A percentile compares a stretch with the other conserved stretches of the same genome.
Evolutionary conservation across 2,329 filamentous ascomycete species (phyloP).

Genomic region (Capronia americana): DNA sequence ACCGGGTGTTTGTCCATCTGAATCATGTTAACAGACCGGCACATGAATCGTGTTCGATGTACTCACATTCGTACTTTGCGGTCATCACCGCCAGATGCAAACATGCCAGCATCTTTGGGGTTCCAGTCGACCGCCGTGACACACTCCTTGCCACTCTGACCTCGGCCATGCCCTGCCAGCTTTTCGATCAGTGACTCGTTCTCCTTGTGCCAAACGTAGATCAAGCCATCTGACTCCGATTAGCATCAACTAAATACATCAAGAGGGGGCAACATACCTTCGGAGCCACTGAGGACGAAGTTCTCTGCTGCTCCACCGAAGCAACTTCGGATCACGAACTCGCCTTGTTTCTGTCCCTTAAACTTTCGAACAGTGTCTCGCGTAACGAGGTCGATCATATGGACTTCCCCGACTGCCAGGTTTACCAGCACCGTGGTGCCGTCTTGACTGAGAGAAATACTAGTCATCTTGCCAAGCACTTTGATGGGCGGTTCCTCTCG

Average conservation of each 20-base stretch:
- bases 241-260: conserved; percentile 36
- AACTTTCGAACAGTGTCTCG: conserved; percentile 76
- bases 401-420: conserved; percentile 75
- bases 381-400: conserved; percentile 77
- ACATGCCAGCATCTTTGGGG: conserved; percentile 78
- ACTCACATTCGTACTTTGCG: conserved; percentile 81
- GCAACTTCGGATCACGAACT: conserved; percentile 78
- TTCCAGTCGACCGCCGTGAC: conserved; percentile 93
- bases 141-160: conserved; percentile 54
- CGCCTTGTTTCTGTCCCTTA: conserved; percentile 74
- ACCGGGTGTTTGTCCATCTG: conserved; percentile 42
- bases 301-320: conserved; percentile 92
- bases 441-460: conserved; percentile 79
- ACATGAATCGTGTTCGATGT: conserved; percentile 40
- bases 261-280: conserved; percentile 64
- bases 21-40: conserved; percentile 30
- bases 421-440: conserved; percentile 84
- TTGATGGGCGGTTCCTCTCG: conserved; percentile 77
- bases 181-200: conserved; percentile 77
- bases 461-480: conserved; percentile 73
- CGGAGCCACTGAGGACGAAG: conserved; percentile 89
- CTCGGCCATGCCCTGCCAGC: conserved; percentile 73
- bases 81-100: conserved; percentile 92
- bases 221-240: conserved; percentile 61
- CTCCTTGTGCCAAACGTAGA: conserved; percentile 91